These are phyloP conservation scores for Fonsecaea nubica DNA, from an alignment of 2,329 filamentous ascomycete species.

Conservation along the genomic window DNA sequence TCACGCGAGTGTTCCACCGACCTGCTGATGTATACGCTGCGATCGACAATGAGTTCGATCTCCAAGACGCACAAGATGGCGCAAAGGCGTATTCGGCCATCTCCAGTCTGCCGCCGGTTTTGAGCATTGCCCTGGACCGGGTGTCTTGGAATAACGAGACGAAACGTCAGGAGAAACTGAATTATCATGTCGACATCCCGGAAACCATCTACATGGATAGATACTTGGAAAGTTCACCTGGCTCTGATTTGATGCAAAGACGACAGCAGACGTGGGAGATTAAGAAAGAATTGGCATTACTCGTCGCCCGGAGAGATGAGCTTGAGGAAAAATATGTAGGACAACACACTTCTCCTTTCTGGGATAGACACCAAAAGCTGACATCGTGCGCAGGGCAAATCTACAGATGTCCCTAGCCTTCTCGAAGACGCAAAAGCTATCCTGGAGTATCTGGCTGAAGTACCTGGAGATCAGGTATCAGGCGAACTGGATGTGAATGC, in stretches of 20 bases:
- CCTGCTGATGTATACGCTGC: conserved; percentile 78
- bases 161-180: conserved; percentile 71
- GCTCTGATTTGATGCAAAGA: conserved; percentile 66
- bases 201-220: conserved; percentile 85
- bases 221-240: conserved; percentile 74
- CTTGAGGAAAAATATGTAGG: conserved; percentile 43
- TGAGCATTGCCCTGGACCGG: conserved; percentile 89
- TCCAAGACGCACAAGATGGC: conserved; percentile 73
- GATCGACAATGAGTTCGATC: conserved; percentile 83
- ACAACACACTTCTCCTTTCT: not conserved
- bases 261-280: conserved; percentile 77
- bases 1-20: conserved; percentile 54
- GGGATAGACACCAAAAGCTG: not conserved
- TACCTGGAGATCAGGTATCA: conserved; percentile 25
- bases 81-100: conserved; percentile 72
- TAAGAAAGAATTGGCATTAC: conserved; percentile 66
- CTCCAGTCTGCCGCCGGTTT: conserved; percentile 76
- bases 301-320: conserved; percentile 58
- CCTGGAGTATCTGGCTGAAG: conserved; percentile 33
- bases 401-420: conserved; percentile 33
- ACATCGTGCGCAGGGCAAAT: conserved; percentile 31
- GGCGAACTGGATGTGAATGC: conserved; percentile 30
- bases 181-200: conserved; percentile 77
- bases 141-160: conserved; percentile 72
- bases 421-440: conserved; percentile 37